Evolutionary conservation across 306 rosid species (phyloP), one percentile per base, ranked within the genome.

Genomic region (Lotus japonicus): DNA sequence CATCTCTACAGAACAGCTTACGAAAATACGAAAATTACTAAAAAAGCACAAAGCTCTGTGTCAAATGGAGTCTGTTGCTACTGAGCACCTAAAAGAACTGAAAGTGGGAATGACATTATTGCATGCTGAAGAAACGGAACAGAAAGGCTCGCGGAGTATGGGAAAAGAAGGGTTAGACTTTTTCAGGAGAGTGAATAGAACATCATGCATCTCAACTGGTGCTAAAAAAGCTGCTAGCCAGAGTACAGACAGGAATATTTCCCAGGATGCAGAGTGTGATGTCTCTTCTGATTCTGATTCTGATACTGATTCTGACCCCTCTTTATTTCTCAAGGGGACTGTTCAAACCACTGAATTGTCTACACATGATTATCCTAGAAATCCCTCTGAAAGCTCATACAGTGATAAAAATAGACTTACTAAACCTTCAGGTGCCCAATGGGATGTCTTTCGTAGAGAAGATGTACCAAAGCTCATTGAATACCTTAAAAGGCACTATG

Each of bases 371-470:
- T 73, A 58, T 64, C 74, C 39, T 18, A 73, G 54, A 62, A 68
- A 74, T 70, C 78, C 67, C 13, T 59, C 45, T 44, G 74, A 80
- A 68, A 84, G 70, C 70, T 76, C 82, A 11, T 52, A 63, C 33
- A 48, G 64, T 52, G 62, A 45, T 63, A 70, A 75, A 62, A 76
- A 72, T 58, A 76, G 58, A 49, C 33, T 57, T 4, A 21, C 70
- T 1, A 74, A 79, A 77, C 69, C 72, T 64, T 79, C 75, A 54
- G 81, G 85, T 55, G 96, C 95, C 31, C 90, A 81, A 59, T 95
- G 99, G 97, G 99, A 95, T 64, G 88, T 95, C 50, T 95, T 90
- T 66, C 97, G 96, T 33, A 84, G 91, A 70, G 89, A 95, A 88
- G 99, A 95, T 77, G 97, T 87, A 62, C 91, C 97, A 10, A 90